Evolutionary conservation across 768 basidiomycete species (phyloP), one percentile per base, ranked within the genome.

Genomic region (Hygrophorus pudorinus): DNA sequence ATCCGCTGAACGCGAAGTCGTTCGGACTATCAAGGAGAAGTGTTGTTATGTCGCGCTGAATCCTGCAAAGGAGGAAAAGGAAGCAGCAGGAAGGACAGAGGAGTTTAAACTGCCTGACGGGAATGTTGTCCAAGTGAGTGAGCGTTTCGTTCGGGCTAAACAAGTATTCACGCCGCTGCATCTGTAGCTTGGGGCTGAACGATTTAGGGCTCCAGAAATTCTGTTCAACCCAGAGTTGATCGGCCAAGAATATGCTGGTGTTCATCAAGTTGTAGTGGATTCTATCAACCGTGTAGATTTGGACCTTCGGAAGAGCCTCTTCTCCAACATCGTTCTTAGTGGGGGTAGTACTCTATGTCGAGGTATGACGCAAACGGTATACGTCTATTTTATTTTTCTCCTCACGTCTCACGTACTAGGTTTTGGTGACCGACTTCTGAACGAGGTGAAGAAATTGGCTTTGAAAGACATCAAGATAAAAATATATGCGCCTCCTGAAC

Each of bases 401-500:
- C 48, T 28, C 34, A 50, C 24, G 46, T 42, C 39, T 34, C 47
- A 44, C 9, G 46, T 47, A 42, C n/a, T 43, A 72, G 94, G 94
- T 3, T 98, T 96, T 61, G 96, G 93, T 40, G 96, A 98, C 65
- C 83, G 96, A 42, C 71, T 99, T 41, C 71, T 98, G 47, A 90
- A 93, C 56, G 96, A 99, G 64, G 88, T 96, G 41, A 97, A 97
- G 73, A 93, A 89, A 67, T 68, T 96, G 38, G 90, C 93, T 20
- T 63, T 97, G 51, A 91, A 92, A 60, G 94, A 98, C 53, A 78
- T 94, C 56, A 99, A 98, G 71, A 91, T 99, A 65, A 96, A 94
- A 71, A 99, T 99, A 55, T 94, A 89, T 54, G 96, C 96, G 20
- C 96, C 96, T 14, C 96, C 96, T n/a, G 96, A 99, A 65, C 81